Percentiles rank a stretch among this genome's conserved stretches.
phyloP scores from a whole-genome alignment of 768 basidiomycete species.

The Mycena haematopus region DNA sequence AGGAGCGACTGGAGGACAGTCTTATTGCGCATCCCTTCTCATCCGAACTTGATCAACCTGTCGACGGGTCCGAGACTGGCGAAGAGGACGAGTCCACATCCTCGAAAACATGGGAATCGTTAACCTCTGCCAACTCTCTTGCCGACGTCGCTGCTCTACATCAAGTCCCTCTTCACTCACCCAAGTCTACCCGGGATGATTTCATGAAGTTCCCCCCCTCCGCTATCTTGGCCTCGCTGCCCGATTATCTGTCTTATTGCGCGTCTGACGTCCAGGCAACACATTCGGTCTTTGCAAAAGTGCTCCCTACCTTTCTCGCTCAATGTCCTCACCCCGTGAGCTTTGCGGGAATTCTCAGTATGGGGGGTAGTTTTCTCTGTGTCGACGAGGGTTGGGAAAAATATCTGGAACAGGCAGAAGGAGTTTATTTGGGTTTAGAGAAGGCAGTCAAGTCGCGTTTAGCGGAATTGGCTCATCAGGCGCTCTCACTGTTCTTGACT shows the following conservation, averaged over 20 bases:
- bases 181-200: conserved; percentile 60
- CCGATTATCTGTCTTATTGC: conserved; percentile 85
- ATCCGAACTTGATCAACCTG: neutral
- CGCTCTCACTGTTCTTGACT: conserved; percentile 49
- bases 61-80: conserved; percentile 46
- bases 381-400: conserved; percentile 90
- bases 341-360: conserved; percentile 87
- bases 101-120: conserved; percentile 85
- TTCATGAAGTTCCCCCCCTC: conserved; percentile 74
- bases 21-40: conserved; percentile 22
- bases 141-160: conserved; percentile 92
- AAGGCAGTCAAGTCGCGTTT: conserved; percentile 66
- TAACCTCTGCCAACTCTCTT: conserved; percentile 91
- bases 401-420: conserved; percentile 82
- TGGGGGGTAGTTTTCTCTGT: conserved; percentile 91
- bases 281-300: conserved; percentile 76
- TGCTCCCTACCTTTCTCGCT: conserved; percentile 80
- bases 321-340: conserved; percentile 93
- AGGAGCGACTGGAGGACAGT: conserved; percentile 41
- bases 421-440: conserved; percentile 73
- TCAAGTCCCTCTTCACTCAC: conserved; percentile 21
- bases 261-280: conserved; percentile 86
- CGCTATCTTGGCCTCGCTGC: conserved; percentile 67
- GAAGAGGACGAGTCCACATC: conserved; percentile 31
- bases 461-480: conserved; percentile 69